A percentile compares a stretch with the other conserved stretches of the same genome.
phyloP scores from a whole-genome alignment of 805 yeast genomes.

The Lipomyces sp. region DNA sequence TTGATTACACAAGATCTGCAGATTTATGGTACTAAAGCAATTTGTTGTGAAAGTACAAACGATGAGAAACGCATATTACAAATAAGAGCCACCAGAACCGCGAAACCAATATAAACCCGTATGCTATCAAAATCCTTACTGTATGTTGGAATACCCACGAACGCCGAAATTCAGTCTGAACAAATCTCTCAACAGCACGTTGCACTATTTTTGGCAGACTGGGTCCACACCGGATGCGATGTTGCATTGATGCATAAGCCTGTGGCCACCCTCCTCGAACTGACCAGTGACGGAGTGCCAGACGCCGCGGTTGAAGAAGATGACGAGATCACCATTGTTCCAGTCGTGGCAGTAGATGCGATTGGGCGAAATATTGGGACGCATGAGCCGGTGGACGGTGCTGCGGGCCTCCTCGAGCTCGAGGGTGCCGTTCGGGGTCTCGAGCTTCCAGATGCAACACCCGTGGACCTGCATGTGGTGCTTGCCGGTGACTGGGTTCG shows the following conservation, averaged over 20 bases:
- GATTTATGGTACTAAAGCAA: too few species aligned
- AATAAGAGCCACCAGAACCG: too few species aligned
- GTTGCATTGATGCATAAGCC: constrained; percentile 93
- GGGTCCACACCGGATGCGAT: constrained; percentile 62
- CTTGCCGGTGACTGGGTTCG: constrained; percentile 81
- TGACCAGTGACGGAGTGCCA: constrained; percentile 94
- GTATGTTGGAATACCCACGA: not conserved
- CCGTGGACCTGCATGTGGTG: constrained; percentile 89
- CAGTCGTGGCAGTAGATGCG: constrained; percentile 81
- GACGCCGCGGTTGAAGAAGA: constrained; percentile 86
- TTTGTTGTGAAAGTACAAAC: too few species aligned
- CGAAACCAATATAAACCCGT: too few species aligned
- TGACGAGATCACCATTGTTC: constrained; percentile 82
- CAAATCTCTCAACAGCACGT: not conserved
- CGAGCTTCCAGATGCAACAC: constrained; percentile 75
- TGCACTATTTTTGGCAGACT: constrained; percentile 27
- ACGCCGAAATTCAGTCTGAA: not conserved
- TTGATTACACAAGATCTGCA: too few species aligned
- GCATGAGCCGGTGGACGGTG: constrained; percentile 72
- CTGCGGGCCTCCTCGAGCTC: constrained; percentile 76
- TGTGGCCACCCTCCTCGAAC: constrained; percentile 72
- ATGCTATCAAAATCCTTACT: not conserved
- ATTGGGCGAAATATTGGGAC: constrained; percentile 80
- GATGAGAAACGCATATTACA: too few species aligned
- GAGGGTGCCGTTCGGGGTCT: constrained; percentile 60